Evolutionary conservation across 768 basidiomycete genomes (phyloP).

Genomic region (Exidia glandulosa): DNA sequence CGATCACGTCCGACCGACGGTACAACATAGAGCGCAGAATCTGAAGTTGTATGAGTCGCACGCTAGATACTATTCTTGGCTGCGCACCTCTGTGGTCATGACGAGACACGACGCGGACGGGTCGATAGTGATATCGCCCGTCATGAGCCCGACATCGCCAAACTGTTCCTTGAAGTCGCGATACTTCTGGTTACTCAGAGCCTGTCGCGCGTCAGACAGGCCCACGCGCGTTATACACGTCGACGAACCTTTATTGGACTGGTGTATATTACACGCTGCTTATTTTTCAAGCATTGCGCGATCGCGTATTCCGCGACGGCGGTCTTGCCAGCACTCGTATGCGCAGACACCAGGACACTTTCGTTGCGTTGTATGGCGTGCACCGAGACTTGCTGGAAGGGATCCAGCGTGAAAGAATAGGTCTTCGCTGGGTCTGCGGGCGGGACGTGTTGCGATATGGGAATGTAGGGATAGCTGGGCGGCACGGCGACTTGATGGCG

Average conservation of each 20-base stretch:
- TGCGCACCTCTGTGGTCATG: slow-evolving; percentile 92
- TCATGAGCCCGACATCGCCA: slow-evolving; percentile 98
- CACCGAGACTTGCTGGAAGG: slow-evolving; percentile 92
- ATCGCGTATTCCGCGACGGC: slow-evolving; percentile 99
- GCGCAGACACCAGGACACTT: slow-evolving; percentile 93
- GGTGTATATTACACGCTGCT: slow-evolving; percentile 96
- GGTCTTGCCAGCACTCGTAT: slow-evolving; percentile 98
- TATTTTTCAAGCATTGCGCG: slow-evolving; percentile 86
- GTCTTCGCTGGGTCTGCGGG: slow-evolving; percentile 81
- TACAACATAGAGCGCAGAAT: slow-evolving; percentile 98
- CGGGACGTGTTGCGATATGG: slow-evolving; percentile 85
- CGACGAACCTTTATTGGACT: slow-evolving; percentile 92
- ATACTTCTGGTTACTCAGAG: slow-evolving; percentile 97
- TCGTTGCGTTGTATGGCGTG: slow-evolving; percentile 95
- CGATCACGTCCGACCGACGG: slow-evolving; percentile 96
- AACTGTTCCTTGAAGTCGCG: slow-evolving; percentile 96
- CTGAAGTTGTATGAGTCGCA: slow-evolving; percentile 27
- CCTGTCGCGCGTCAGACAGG: slow-evolving; percentile 38
- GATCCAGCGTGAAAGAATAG: slow-evolving; percentile 95
- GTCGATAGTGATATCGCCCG: slow-evolving; percentile 98
- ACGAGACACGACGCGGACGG: slow-evolving; percentile 94
- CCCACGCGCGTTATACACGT: not conserved
- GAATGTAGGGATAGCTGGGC: slow-evolving; percentile 78
- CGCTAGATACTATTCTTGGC: not conserved
- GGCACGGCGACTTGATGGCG: slow-evolving; percentile 96